Conservation (phyloP, 2,329 filamentous ascomycete species). For the Fusarium longipes region DNA sequence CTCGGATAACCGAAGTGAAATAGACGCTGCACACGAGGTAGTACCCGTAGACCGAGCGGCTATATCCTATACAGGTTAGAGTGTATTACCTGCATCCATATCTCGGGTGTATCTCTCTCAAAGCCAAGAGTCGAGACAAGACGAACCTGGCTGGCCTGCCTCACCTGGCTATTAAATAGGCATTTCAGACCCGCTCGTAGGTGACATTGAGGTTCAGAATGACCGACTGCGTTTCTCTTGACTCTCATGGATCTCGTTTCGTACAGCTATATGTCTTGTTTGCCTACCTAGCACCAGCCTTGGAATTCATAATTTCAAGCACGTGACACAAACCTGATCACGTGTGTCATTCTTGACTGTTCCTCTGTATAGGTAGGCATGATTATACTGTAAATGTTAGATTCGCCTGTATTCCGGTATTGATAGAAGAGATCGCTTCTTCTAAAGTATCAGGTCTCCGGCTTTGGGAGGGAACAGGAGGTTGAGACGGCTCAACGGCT, state of each 20-base stretch:
- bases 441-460: neutral
- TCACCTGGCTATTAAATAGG: constrained; percentile 15
- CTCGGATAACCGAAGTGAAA: constrained; percentile 32
- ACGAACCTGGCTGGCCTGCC: neutral
- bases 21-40: constrained; percentile 23
- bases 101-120: constrained; percentile 7
- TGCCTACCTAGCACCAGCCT: neutral
- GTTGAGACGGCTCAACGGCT: neutral
- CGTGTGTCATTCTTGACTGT: constrained; percentile 2
- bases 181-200: neutral
- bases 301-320: too few relatives aligned
- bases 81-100: constrained; percentile 28
- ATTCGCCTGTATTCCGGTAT: neutral
- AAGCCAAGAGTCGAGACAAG: constrained; percentile 5
- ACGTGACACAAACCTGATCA: constrained; percentile 20
- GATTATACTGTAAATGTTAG: neutral
- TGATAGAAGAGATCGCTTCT: neutral
- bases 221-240: neutral
- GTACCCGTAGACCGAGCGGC: constrained; percentile 31
- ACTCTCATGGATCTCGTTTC: neutral
- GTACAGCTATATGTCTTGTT: neutral
- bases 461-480: neutral
- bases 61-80: constrained; percentile 36
- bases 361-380: neutral
- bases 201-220: neutral